phyloP scores from a whole-genome alignment of 768 basidiomycete genomes.

The Auricularia auricula-judae region DNA sequence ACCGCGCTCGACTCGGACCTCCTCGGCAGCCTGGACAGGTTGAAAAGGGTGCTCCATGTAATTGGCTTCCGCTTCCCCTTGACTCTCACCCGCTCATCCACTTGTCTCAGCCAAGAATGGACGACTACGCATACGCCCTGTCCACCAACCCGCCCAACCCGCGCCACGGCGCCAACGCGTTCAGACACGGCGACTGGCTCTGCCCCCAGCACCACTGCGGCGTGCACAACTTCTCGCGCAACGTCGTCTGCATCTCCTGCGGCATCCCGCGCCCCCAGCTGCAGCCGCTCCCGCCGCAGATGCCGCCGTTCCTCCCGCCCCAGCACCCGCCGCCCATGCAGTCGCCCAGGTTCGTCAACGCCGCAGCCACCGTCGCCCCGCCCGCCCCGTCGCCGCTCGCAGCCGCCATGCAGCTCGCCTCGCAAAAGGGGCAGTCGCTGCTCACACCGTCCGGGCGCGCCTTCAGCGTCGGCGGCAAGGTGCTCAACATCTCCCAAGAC shows the following conservation, averaged over 20 bases:
- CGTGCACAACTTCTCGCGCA: slow-evolving; percentile 81
- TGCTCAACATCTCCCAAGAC: slow-evolving; percentile 68
- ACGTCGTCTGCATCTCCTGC: slow-evolving; percentile 66
- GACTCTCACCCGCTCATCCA: not conserved
- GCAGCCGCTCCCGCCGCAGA: not conserved
- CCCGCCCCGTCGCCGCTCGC: slow-evolving; percentile 16
- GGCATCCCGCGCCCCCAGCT: slow-evolving; percentile 34
- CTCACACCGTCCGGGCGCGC: slow-evolving; percentile 77
- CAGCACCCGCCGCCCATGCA: slow-evolving; percentile 25
- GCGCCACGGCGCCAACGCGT: slow-evolving; percentile 38
- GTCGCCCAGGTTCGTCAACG: slow-evolving; percentile 2
- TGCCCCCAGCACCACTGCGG: slow-evolving; percentile 58
- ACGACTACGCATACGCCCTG: slow-evolving; percentile 18
- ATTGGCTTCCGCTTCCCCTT: not conserved
- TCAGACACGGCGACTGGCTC: slow-evolving; percentile 70
- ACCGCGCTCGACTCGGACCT: slow-evolving; percentile 55
- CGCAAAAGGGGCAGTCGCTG: slow-evolving; percentile 26
- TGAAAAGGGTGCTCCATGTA: not conserved
- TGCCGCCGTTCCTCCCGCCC: not conserved
- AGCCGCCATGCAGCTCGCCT: slow-evolving; percentile 15
- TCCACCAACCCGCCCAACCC: slow-evolving; percentile 60
- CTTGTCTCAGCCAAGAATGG: not conserved
- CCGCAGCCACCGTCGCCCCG: slow-evolving; percentile 5
- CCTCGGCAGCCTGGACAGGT: slow-evolving; percentile 9
- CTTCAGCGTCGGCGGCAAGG: slow-evolving; percentile 64